Conservation (phyloP, 2,329 filamentous ascomycete genomes). For the Neofusicoccum cordaticola region DNA sequence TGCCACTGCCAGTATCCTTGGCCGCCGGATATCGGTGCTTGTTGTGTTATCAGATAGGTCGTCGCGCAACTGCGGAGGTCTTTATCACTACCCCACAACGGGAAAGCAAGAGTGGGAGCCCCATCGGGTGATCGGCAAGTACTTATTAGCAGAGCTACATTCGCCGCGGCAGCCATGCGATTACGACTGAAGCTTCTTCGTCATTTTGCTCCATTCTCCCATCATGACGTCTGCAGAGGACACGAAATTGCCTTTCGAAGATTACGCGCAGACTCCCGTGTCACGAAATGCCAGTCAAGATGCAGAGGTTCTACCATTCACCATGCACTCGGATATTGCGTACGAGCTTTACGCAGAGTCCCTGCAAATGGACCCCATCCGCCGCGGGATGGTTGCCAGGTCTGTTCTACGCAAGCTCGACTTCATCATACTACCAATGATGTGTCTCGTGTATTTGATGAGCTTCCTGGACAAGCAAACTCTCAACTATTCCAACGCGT, state of each 20-base stretch:
- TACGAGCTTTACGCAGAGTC: not conserved
- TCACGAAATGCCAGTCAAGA: not conserved
- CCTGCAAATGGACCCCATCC: not conserved
- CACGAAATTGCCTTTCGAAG: not conserved
- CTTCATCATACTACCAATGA: not conserved
- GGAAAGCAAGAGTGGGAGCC: conserved; percentile 5
- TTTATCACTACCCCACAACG: conserved; percentile 7
- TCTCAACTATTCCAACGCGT: not conserved
- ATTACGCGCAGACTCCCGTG: not conserved
- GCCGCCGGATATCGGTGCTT: not conserved
- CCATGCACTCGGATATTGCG: not conserved
- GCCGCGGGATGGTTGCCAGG: not conserved
- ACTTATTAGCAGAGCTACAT: not conserved
- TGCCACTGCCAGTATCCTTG: not conserved
- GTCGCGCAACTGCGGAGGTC: not conserved
- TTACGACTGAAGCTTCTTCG: not conserved
- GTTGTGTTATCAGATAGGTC: not conserved
- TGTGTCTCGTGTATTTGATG: not conserved
- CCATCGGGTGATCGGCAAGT: not conserved
- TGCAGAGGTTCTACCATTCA: not conserved
- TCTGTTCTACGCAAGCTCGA: not conserved
- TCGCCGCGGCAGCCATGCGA: not conserved
- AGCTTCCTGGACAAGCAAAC: not conserved
- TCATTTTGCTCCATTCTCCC: not conserved
- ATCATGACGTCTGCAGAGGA: not conserved